Base-by-base conservation (phyloP, 345 rosid genomes). In the Citrus glauca region DNA sequence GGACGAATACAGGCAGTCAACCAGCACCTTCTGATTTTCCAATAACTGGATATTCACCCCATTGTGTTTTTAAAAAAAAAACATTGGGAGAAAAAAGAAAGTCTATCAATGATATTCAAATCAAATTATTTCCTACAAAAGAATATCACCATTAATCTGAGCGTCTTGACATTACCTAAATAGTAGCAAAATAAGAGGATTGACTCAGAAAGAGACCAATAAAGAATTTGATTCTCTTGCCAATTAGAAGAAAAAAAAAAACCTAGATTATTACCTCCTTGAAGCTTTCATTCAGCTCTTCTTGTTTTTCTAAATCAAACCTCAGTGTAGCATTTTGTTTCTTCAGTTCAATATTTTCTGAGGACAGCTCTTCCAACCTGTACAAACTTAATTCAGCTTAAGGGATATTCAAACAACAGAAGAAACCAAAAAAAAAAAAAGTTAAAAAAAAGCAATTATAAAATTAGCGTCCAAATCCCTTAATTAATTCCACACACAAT, bases 301-400 rank as follows among this genome's bases (percentile, higher is more conserved):
- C 89, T 74, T 87, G 84, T 81, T 90, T 91, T 61, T 83, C 81
- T 74, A 88, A 85, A 76, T 91, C 91, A 79, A 79, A 67, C 86
- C 79, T 88, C 83, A 92, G 85, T 65, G 74, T 84, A 76, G 89
- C 89, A 85, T 85, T 92, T 53, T 79, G 75, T 78, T 84, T 87
- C 89, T 90, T 87, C 75, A 86, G 89, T 69, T 89, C 88, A 83
- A 89, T 83, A 82, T 84, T 87, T 65, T 89, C 88, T 67, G 89
- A 83, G 76, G 78, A 79, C 72, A 92, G 91, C 82, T 82, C 97
- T 81, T 94, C 97, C 77, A 91, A 80, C 88, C 99, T 96, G 88
- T 59, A 72, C 45, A 42, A 73, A 38, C 71, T 45, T 45, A 77
- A 77, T 45, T 19, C 56, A 70, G 73, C 22, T 33, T 42, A 35